These are phyloP conservation scores for Russula ochroleuca DNA, from an alignment of 768 basidiomycete genomes.

Conservation along the genomic window DNA sequence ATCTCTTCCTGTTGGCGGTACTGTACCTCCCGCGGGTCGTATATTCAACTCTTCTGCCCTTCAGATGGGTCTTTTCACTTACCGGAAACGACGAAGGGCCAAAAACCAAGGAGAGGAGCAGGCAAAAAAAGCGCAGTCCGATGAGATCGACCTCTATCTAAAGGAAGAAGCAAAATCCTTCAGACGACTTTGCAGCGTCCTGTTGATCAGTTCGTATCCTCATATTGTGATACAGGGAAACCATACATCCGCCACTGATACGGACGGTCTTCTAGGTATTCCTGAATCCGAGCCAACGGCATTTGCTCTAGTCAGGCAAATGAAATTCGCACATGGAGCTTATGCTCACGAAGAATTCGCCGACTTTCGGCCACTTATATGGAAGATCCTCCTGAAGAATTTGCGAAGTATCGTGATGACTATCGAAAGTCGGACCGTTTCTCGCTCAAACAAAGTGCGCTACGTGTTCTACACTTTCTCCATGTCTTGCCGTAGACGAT, in stretches of 20 bases:
- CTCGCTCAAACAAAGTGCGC: neutral
- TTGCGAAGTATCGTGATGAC: neutral
- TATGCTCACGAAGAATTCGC: constrained; percentile 44
- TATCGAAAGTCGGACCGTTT: neutral
- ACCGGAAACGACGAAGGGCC: neutral
- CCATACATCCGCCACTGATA: neutral
- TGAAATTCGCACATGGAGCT: neutral
- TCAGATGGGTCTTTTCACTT: neutral
- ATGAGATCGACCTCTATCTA: constrained; percentile 73
- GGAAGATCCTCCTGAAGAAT: constrained; percentile 7
- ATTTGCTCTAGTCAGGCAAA: constrained; percentile 2
- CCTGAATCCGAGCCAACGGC: constrained; percentile 3
- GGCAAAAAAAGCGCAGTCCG: constrained; percentile 52
- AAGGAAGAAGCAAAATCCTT: constrained; percentile 69
- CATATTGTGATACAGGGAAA: neutral
- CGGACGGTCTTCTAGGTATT: constrained; percentile 8
- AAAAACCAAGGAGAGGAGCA: neutral
- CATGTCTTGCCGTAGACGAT: neutral
- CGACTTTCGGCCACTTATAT: constrained; percentile 4
- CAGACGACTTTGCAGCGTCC: constrained; percentile 79
- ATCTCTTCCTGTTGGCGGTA: no score
- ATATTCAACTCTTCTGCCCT: neutral
- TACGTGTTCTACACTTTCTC: no score
- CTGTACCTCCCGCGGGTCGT: no score
- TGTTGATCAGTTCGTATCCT: constrained; percentile 67